Evolutionary conservation across 1,284 basidiomycete genomes (phyloP), one percentile per base, ranked within the genome.

Genomic region (Vanrija humicola): DNA sequence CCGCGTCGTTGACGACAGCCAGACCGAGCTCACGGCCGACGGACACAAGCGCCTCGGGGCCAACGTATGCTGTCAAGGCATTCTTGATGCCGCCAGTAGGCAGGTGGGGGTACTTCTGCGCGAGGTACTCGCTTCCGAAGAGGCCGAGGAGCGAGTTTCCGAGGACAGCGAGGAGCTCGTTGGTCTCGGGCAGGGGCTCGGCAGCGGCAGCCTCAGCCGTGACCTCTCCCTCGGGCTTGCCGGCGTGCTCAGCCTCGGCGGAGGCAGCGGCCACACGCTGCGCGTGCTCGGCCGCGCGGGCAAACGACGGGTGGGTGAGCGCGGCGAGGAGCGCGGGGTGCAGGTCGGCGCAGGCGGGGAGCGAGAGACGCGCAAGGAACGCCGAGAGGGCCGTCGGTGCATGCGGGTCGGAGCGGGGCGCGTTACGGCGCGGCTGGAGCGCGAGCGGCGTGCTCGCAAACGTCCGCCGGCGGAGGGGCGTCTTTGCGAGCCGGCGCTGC

Each of bases 91-190:
- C 90, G 50, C 87, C 83, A 21, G 90, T 92, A 1, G 95, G 95
- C 21, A 98, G 82, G 73, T 96, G 87, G 0, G 96, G 95, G 75
- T 89, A 98, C 46, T 85, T 81, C 8, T 87, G 81, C 56, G 90
- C 83, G 29, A 98, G 77, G 71, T 87, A 85, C 78, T 99, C 95
- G 0, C 89, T 80, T 5, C 90, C 89, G 65, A 98, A 90, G 40
- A 98, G 81, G 50, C 95, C 95, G 70, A 98, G 82, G 45, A 98
- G 81, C 1, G 89, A 83, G 77, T 98, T 98, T 29, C 95, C 95
- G 6, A 96, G 77, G 0, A 83, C 77, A 0, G 88, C 82, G 5
- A 97, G 82, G 46, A 88, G 83, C n/a, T 82, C 86, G 77, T 98
- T 97, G 83, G 86, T 65, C 72, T 71, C 51, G 42, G 54, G 42